Evolutionary conservation across 139 green algal genomes (phyloP), one percentile per base, ranked within the genome.

Genomic region (Spirogloea muscicola): DNA sequence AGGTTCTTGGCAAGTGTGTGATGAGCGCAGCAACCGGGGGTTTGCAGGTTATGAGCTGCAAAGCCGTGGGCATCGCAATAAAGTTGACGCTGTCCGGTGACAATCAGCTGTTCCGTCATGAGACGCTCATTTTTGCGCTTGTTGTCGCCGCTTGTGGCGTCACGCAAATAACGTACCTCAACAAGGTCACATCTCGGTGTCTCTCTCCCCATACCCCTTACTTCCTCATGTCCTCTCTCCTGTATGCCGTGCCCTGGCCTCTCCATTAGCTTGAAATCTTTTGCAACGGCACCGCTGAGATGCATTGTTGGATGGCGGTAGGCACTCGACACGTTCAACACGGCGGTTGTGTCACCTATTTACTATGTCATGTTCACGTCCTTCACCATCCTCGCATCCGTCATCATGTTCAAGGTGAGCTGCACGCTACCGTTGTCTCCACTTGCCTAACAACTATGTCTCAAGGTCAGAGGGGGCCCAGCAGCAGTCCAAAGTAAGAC

Each of bases 291-390:
- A 13, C 16, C 13, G 44, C 44, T 16, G 44, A 13, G 44, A 27
- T 13, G 16, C 16, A 16, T 52, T n/a, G n/a, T n/a, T n/a, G n/a
- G n/a, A n/a, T n/a, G n/a, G n/a, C n/a, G n/a, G 0, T 64, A 73
- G 58, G 90, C 94, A 0, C 82, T 98, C 46, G 94, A 98, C 85
- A 70, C 96, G 46, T 98, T 96, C 84, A 98, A 97, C 86, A 97
- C 94, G 2, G 94, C 94, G 2, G 90, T 98, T 27, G 94, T 98
- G 3, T 92, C 84, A 13, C 94, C 94, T 41, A 92, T 98, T 29
- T 98, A 98, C 80, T 98, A 98, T 79, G 94, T 98, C 48, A 95
- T 96, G 88, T 98, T 98, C 83, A 98, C 94, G 9, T 83, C 85
- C 34, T 73, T 92, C 44, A 98, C 94, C 58, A 93, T 98, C 59